Conservation (phyloP, 495 filamentous ascomycete genomes). For the Lineolata rhizophorae region DNA sequence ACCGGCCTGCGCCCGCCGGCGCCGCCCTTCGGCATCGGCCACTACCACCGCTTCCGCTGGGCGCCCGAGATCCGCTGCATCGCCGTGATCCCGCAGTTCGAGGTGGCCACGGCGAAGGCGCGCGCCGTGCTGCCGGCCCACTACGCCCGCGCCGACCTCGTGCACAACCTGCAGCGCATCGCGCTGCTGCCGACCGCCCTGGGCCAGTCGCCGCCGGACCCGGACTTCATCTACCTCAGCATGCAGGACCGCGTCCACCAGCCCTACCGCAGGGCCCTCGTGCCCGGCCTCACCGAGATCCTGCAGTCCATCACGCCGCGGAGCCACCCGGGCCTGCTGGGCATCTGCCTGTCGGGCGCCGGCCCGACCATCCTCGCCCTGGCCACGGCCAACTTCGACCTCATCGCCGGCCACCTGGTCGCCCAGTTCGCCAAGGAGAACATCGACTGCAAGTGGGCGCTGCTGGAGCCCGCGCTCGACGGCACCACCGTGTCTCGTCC, state of each 20-base stretch:
- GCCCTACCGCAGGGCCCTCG: constrained; percentile 69
- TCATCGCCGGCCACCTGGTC: constrained; percentile 62
- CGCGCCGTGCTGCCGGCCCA: constrained; percentile 54
- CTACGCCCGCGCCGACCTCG: constrained; percentile 61
- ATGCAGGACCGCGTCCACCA: constrained; percentile 97
- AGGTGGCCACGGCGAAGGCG: constrained; percentile 74
- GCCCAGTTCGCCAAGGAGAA: constrained; percentile 38
- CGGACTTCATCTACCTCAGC: constrained; percentile 77
- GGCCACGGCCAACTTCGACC: constrained; percentile 66
- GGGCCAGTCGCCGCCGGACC: constrained; percentile 71
- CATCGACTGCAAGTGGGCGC: constrained; percentile 66
- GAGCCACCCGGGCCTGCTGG: constrained; percentile 68
- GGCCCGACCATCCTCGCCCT: constrained; percentile 87
- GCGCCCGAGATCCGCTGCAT: constrained; percentile 84
- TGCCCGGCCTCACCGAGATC: constrained; percentile 80
- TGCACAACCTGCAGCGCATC: constrained; percentile 86
- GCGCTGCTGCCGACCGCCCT: constrained; percentile 71
- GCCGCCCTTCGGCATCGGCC: constrained; percentile 77
- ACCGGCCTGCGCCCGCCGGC: constrained; percentile 64
- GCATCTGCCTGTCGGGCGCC: constrained; percentile 82
- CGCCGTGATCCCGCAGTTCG: constrained; percentile 84
- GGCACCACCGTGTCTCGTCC: constrained; percentile 41
- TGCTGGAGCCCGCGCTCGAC: constrained; percentile 70
- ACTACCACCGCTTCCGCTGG: constrained; percentile 84
- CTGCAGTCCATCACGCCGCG: constrained; percentile 66